These are phyloP conservation scores for Aspergillus intermedius DNA, from an alignment of 2,329 filamentous ascomycete genomes.

Conservation along the genomic window DNA sequence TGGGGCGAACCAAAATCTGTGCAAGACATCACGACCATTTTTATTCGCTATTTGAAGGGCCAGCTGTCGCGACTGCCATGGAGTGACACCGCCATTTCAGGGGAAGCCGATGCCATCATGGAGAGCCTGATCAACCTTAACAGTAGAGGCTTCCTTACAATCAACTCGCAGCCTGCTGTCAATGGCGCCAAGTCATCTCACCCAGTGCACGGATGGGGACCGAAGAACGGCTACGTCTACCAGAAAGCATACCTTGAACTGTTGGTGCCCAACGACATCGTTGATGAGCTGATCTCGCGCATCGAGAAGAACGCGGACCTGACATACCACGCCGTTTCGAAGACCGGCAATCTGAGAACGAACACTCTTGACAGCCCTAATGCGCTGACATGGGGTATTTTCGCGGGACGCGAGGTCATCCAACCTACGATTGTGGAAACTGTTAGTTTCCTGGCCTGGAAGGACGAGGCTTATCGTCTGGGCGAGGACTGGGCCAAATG, in stretches of 20 bases:
- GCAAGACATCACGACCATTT: conserved; percentile 73
- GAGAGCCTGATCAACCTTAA: conserved; percentile 75
- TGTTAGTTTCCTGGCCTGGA: conserved; percentile 96
- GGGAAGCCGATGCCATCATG: conserved; percentile 73
- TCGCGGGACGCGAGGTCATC: conserved; percentile 98
- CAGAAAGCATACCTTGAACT: conserved; percentile 97
- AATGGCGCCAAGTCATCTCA: conserved; percentile 84
- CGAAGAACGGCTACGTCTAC: conserved; percentile 91
- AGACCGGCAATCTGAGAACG: conserved; percentile 70
- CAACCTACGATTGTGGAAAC: conserved; percentile 99
- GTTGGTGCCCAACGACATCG: conserved; percentile 72
- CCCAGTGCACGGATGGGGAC: conserved; percentile 87
- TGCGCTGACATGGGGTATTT: conserved; percentile 98
- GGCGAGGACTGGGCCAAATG: conserved; percentile 93
- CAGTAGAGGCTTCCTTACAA: conserved; percentile 77
- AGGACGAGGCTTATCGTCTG: conserved; percentile 91
- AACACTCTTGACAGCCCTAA: conserved; percentile 85
- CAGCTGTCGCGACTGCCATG: conserved; percentile 79
- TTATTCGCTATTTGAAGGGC: conserved; percentile 76
- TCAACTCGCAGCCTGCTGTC: conserved; percentile 96
- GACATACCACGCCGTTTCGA: conserved; percentile 91
- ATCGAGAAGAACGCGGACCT: conserved; percentile 73
- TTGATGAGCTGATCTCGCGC: conserved; percentile 67
- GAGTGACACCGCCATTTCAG: conserved; percentile 83
- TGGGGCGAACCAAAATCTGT: conserved; percentile 83